Conservation (phyloP, 495 filamentous ascomycete species). For the Geopyxis carbonaria region DNA sequence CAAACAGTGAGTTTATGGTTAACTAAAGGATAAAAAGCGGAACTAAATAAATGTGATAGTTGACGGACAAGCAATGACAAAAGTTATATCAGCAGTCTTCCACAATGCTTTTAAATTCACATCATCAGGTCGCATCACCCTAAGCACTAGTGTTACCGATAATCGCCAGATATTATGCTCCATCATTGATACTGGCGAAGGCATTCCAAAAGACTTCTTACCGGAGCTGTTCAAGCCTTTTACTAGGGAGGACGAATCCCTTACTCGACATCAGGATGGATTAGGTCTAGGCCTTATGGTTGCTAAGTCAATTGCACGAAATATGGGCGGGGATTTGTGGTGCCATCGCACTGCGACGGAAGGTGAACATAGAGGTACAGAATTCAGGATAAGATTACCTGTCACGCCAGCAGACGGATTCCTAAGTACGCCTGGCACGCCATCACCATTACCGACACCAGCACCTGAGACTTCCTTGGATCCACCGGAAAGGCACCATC, state of each 20-base stretch:
- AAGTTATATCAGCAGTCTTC: constrained; percentile 55
- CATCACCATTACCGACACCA: constrained; percentile 7
- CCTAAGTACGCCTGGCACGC: constrained; percentile 28
- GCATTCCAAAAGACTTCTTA: constrained; percentile 52
- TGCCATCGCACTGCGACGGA: constrained; percentile 51
- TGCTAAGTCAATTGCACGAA: constrained; percentile 57
- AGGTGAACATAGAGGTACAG: constrained; percentile 50
- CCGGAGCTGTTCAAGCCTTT: constrained; percentile 62
- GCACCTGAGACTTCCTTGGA: neutral
- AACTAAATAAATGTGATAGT: constrained; percentile 28
- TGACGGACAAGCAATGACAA: constrained; percentile 56
- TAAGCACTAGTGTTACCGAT: constrained; percentile 31
- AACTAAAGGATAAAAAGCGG: neutral
- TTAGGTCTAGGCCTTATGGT: constrained; percentile 59
- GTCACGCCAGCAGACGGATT: constrained; percentile 34
- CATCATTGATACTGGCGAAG: constrained; percentile 53
- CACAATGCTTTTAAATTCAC: constrained; percentile 73
- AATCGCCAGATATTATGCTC: constrained; percentile 41
- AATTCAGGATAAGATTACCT: constrained; percentile 58
- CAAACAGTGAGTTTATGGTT: constrained; percentile 35
- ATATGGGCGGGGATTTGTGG: constrained; percentile 56
- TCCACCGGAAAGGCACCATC: neutral
- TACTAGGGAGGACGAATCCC: constrained; percentile 53
- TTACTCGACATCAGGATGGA: constrained; percentile 54
- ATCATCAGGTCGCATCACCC: constrained; percentile 45